Evolutionary conservation across 2,329 filamentous ascomycete species (phyloP).

Genomic region (Monilinia fructicola): DNA sequence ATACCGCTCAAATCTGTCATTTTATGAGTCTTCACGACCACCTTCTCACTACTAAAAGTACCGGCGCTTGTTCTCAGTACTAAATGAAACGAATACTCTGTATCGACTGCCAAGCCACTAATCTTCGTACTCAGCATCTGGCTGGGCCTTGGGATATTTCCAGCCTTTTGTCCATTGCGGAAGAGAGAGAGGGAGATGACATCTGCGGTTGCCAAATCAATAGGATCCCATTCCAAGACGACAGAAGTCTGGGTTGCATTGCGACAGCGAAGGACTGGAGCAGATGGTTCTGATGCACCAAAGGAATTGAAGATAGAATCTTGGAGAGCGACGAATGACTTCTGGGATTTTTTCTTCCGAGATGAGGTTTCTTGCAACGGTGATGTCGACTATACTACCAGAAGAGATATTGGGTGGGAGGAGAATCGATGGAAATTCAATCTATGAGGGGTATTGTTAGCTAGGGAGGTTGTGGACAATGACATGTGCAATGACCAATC

Average conservation of each 20-base stretch:
- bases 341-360: constrained; percentile 74
- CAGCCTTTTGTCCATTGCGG: constrained; percentile 94
- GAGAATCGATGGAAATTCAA: constrained; percentile 97
- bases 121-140: constrained; percentile 96
- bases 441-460: constrained; percentile 55
- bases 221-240: constrained; percentile 96
- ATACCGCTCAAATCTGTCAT: constrained; percentile 97
- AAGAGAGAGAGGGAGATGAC: constrained; percentile 87
- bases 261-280: constrained; percentile 82
- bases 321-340: constrained; percentile 81
- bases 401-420: constrained; percentile 93
- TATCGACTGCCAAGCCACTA: constrained; percentile 91
- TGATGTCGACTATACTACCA: constrained; percentile 97
- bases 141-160: constrained; percentile 83
- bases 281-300: constrained; percentile 72
- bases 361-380: constrained; percentile 79
- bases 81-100: constrained; percentile 92
- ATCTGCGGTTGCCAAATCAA: constrained; percentile 88
- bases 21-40: constrained; percentile 89
- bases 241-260: constrained; percentile 99
- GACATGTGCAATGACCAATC: constrained; percentile 12
- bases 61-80: constrained; percentile 89
- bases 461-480: constrained; percentile 13
- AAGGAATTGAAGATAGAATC: constrained; percentile 84
- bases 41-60: constrained; percentile 78